Percentiles rank a stretch among this genome's conserved stretches.
phyloP scores from a whole-genome alignment of 257 asterid species.

The Solanum lycopersicoides region DNA sequence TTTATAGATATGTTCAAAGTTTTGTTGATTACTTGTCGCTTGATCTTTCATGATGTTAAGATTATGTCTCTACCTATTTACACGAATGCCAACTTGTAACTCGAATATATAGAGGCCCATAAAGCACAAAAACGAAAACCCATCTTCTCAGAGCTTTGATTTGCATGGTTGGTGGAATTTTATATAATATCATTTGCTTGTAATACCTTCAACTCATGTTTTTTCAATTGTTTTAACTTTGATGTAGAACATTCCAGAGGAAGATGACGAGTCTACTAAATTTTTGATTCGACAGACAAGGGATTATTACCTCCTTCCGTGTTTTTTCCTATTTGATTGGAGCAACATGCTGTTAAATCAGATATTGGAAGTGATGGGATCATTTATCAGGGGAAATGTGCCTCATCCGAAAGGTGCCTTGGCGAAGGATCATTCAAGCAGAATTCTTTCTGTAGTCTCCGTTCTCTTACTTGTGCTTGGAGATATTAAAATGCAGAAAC shows the following conservation, averaged over 20 bases:
- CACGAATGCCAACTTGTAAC: background rate
- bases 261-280: slow-evolving; percentile 16
- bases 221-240: background rate
- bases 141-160: background rate
- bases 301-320: slow-evolving; percentile 53
- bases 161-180: background rate
- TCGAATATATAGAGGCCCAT: background rate
- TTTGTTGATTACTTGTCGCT: background rate
- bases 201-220: background rate
- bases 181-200: background rate
- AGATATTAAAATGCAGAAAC: slow-evolving; percentile 42
- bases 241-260: slow-evolving; percentile 33
- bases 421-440: slow-evolving; percentile 19
- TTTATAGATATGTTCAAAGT: background rate
- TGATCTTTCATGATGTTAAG: background rate
- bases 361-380: slow-evolving; percentile 36
- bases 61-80: background rate
- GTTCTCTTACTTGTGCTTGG: slow-evolving; percentile 37
- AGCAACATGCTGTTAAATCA: slow-evolving; percentile 31
- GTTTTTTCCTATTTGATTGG: slow-evolving; percentile 45
- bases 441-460: slow-evolving; percentile 22
- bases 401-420: slow-evolving; percentile 3
- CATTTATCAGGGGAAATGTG: slow-evolving; percentile 32
- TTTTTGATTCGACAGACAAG: slow-evolving; percentile 19
- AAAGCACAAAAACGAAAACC: background rate